Percentiles rank a stretch among this genome's conserved stretches.
These are phyloP conservation scores for Sporothrix euskadiensis DNA, from an alignment of 2,329 filamentous ascomycete genomes.

Conservation along the genomic window DNA sequence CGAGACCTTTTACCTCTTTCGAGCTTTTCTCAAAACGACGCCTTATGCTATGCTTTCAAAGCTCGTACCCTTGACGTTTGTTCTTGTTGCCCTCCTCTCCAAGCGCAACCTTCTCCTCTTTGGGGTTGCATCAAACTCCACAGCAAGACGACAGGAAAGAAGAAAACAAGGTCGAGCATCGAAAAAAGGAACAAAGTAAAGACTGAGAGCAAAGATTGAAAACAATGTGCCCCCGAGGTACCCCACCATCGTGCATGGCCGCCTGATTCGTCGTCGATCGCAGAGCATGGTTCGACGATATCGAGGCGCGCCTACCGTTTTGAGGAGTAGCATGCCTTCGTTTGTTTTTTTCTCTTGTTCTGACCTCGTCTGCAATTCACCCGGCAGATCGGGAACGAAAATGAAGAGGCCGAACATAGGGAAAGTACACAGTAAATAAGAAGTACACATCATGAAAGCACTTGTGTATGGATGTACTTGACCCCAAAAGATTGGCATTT, in stretches of 20 bases:
- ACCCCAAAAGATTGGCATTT: constrained; percentile 8
- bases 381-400: constrained; percentile 9
- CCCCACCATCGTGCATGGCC: not conserved
- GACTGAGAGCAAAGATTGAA: not conserved
- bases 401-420: not conserved
- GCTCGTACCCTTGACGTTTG: not conserved
- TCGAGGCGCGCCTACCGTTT: not conserved
- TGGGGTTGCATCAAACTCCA: not conserved
- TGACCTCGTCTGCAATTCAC: constrained; percentile 10
- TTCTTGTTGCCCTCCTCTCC: not conserved
- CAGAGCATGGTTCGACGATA: not conserved
- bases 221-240: not conserved
- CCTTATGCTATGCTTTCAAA: not conserved
- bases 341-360: not conserved
- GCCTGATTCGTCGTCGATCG: not conserved
- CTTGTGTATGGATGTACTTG: not conserved
- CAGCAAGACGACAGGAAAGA: not conserved
- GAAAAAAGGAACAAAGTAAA: not conserved
- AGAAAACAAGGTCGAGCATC: not conserved
- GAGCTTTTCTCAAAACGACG: too few relatives aligned
- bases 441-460: not conserved
- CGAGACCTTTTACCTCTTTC: not conserved
- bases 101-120: not conserved
- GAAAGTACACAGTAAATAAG: not conserved
- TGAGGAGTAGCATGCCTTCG: not conserved